A percentile compares a stretch with the other conserved stretches of the same genome.
These are phyloP conservation scores for Candida ortonii DNA, from an alignment of 805 yeast genomes.

Conservation along the genomic window DNA sequence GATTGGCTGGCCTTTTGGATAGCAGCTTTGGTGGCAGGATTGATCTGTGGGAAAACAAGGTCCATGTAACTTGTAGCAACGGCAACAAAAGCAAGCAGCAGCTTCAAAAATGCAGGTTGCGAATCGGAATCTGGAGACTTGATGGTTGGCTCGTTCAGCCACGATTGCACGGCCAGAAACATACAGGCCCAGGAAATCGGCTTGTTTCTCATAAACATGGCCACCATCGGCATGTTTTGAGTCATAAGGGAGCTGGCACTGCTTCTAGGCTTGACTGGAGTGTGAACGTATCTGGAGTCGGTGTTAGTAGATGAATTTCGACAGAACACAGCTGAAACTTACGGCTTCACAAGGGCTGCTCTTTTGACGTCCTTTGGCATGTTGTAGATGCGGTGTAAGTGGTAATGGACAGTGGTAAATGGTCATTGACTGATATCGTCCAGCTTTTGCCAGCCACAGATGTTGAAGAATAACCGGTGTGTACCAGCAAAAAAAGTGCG, in stretches of 20 bases:
- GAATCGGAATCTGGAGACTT: slow-evolving; percentile 30
- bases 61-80: slow-evolving; percentile 51
- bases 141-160: slow-evolving; percentile 37
- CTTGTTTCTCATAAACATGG: slow-evolving; percentile 59
- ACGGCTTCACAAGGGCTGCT: slow-evolving; percentile 29
- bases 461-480: too few species aligned
- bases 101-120: slow-evolving; percentile 46
- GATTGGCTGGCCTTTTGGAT: slow-evolving; percentile 12
- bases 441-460: too few species aligned
- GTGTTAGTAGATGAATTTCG: slow-evolving; percentile 3
- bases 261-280: slow-evolving; percentile 44
- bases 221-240: slow-evolving; percentile 59
- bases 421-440: too few species aligned
- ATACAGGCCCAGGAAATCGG: slow-evolving; percentile 54
- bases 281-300: slow-evolving; percentile 41
- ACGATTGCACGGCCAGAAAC: slow-evolving; percentile 50
- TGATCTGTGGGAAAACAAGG: slow-evolving; percentile 44
- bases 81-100: slow-evolving; percentile 46
- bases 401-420: too few species aligned
- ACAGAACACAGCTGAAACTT: slow-evolving; percentile 9
- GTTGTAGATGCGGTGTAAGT: slow-evolving; percentile 1
- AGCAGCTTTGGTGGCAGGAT: slow-evolving; percentile 31
- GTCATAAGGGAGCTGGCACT: slow-evolving; percentile 46
- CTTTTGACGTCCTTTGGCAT: slow-evolving; percentile 31
- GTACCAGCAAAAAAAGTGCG: too few species aligned